Conservation (phyloP, 176 grass and related monocot species). For the Phragmites australis region DNA sequence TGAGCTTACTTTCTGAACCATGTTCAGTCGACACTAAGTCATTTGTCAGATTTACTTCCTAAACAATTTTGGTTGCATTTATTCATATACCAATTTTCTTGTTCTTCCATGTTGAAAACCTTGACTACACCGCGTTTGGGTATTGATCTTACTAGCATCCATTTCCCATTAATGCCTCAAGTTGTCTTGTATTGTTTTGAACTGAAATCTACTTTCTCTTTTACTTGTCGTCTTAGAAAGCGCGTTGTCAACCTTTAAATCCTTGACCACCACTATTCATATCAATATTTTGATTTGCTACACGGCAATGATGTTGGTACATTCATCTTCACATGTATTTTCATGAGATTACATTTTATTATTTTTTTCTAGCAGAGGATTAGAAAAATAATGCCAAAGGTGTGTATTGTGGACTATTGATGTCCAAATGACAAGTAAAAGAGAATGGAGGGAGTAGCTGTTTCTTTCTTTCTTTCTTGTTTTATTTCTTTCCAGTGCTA, state of each 20-base stretch:
- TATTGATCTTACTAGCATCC: neutral
- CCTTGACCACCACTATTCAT: neutral
- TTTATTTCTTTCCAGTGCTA: neutral
- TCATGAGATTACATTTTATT: neutral
- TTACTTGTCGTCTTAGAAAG: neutral
- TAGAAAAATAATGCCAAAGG: neutral
- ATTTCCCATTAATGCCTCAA: constrained; percentile 4
- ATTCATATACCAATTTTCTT: neutral
- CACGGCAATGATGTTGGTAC: neutral
- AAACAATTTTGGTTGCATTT: constrained; percentile 4
- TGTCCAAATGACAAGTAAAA: constrained; percentile 7
- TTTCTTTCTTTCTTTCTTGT: neutral
- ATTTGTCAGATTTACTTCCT: constrained; percentile 8
- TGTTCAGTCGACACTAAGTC: constrained; percentile 16
- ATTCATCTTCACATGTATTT: neutral
- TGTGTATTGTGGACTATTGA: neutral
- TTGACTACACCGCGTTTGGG: neutral
- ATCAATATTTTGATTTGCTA: neutral
- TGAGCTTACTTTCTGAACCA: constrained; percentile 25
- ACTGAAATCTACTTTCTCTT: neutral
- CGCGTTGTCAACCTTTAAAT: neutral
- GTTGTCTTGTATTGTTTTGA: neutral
- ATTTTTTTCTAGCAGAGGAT: neutral
- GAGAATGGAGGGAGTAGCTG: neutral
- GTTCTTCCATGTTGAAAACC: constrained; percentile 17